phyloP scores from a whole-genome alignment of 2,329 filamentous ascomycete species.

The Diplodia scrobiculata region DNA sequence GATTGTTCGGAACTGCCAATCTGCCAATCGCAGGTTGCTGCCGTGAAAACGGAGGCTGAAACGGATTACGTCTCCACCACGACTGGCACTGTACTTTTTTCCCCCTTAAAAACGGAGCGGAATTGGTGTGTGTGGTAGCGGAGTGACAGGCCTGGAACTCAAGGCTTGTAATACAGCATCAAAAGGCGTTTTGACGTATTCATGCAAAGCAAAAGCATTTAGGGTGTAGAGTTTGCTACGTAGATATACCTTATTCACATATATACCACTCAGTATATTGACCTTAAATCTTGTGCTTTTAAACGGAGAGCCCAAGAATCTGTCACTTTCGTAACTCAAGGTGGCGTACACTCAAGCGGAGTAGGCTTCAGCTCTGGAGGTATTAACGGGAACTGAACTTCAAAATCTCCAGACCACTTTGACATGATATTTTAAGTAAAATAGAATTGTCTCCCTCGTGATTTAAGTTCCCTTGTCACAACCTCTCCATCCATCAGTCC shows the following conservation, averaged over 20 bases:
- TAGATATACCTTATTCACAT: neutral
- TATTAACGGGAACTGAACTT: no score
- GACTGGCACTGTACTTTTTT: no score
- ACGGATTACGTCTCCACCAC: no score
- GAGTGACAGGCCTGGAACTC: neutral
- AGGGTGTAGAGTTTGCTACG: neutral
- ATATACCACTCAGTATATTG: neutral
- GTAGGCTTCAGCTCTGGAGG: no score
- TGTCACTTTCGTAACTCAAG: no score
- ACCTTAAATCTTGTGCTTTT: neutral
- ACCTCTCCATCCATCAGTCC: conserved; percentile 21
- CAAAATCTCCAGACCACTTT: no score
- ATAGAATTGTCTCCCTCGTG: no score
- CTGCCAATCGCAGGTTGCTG: neutral
- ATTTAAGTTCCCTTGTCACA: neutral
- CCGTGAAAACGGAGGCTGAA: no score
- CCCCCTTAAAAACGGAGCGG: neutral
- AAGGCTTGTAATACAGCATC: neutral
- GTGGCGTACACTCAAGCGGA: no score
- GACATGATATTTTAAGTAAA: no score
- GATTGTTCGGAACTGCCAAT: neutral
- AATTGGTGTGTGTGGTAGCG: neutral
- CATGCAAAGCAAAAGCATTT: neutral
- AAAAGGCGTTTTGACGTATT: neutral
- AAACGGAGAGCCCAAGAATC: neutral